Evolutionary conservation across 352 stramenopile species (phyloP), one percentile per base, ranked within the genome.

Genomic region (Phytophthora fragariae): DNA sequence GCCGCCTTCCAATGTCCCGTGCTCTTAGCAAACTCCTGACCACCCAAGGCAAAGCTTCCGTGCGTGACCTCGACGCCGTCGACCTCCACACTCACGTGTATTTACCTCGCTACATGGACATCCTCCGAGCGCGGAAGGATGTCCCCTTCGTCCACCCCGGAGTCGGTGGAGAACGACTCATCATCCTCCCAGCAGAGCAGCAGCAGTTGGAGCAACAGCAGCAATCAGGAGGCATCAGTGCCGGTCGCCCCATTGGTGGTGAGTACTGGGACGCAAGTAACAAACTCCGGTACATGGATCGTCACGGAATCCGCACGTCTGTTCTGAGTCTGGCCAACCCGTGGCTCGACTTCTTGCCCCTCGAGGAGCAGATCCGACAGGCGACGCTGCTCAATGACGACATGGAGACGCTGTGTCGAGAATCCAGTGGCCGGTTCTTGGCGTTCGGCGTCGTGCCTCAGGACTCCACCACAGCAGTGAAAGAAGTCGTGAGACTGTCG

Each of bases 41-140:
- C 35, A 79, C 54, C 35, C 80, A 88, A 64, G 70, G 78, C 58
- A 88, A 84, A 65, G 59, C 65, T 41, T 68, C 24, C 31, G 46
- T 88, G 59, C 66, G 68, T 39, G 76, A 88, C 7, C 66, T 88
- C 5, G 63, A 76, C 17, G 55, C 80, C 15, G 70, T 92, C 46
- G 84, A 92, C 67, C 66, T 92, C 54, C 84, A 92, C 72, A 92
- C 84, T 35, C 84, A 92, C 49, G 79, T 91, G 63, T 92, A 92
- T 41, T 68, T 90, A 7, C 84, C 84, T 37, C 74, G 83, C 8
- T 92, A 92, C 66, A 92, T 92, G 84, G 72, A 82, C 21, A 78
- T 92, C 50, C 65, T 92, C 11, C 76, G 83, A 14, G 37, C 39
- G 14, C 84, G 83, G 10, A 55, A 53, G 2, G 67, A 91, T 49